Conservation (phyloP, 257 asterid species). For the Primulina tabacum region DNA sequence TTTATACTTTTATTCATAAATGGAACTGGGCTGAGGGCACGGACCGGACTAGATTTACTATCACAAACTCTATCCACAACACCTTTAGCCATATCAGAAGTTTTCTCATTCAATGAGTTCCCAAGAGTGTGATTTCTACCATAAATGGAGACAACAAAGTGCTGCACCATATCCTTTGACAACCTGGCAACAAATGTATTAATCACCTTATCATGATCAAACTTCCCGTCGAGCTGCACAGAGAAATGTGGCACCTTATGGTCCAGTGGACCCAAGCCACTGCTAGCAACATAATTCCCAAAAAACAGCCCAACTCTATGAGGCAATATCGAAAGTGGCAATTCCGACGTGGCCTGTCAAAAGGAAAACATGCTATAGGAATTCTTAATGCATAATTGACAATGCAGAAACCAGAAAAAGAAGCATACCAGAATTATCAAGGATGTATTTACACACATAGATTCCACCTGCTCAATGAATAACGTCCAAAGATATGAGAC, state of each 20-base stretch:
- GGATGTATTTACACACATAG: slow-evolving; percentile 61
- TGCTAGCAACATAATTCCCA: slow-evolving; percentile 40
- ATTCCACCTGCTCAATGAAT: slow-evolving; percentile 80
- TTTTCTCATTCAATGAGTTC: slow-evolving; percentile 34
- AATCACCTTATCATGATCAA: slow-evolving; percentile 50
- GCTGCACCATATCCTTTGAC: slow-evolving; percentile 69
- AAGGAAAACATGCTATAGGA: slow-evolving; percentile 21
- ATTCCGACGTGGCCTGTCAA: slow-evolving; percentile 85
- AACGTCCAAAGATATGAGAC: slow-evolving; percentile 82
- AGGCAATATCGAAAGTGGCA: slow-evolving; percentile 63
- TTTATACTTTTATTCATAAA: slow-evolving; percentile 40
- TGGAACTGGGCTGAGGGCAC: slow-evolving; percentile 37
- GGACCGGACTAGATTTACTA: slow-evolving; percentile 36
- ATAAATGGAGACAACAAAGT: slow-evolving; percentile 64
- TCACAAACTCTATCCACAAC: slow-evolving; percentile 29
- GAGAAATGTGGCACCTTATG: slow-evolving; percentile 59
- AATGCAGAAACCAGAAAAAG: slow-evolving; percentile 2
- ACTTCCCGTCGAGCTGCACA: slow-evolving; percentile 64
- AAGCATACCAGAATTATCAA: slow-evolving; percentile 79
- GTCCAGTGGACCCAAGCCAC: slow-evolving; percentile 40
- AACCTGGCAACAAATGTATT: slow-evolving; percentile 56
- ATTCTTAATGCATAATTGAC: background rate
- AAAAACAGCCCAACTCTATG: slow-evolving; percentile 66
- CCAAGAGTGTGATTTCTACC: slow-evolving; percentile 45
- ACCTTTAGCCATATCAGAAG: slow-evolving; percentile 31